Evolutionary conservation across 148 eudicot genomes (phyloP).

Genomic region (Vaccinium darrowii): DNA sequence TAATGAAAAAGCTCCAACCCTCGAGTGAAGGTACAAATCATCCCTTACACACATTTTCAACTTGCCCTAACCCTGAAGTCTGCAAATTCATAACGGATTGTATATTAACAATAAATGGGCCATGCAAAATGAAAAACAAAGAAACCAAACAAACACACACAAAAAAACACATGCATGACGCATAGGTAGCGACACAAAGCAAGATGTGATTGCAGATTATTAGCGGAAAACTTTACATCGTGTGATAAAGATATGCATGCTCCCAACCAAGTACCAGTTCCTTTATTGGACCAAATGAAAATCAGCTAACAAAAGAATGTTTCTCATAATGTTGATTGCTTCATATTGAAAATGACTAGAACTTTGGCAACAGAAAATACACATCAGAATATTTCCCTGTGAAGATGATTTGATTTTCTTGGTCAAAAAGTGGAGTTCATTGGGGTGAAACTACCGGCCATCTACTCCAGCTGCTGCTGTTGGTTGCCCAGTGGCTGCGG

Average conservation of each 20-base stretch:
- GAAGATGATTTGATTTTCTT: neutral
- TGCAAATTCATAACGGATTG: neutral
- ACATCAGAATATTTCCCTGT: slow-evolving; percentile 9
- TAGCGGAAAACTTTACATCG: neutral
- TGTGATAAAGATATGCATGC: neutral
- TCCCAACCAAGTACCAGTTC: neutral
- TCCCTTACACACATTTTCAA: neutral
- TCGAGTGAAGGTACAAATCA: neutral
- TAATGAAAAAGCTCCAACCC: neutral
- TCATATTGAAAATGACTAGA: neutral
- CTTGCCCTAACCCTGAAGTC: neutral
- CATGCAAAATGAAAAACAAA: neutral
- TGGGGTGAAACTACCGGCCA: slow-evolving; percentile 23
- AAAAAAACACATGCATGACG: neutral
- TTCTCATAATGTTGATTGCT: neutral
- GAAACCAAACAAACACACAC: too few species aligned
- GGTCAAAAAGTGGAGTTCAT: neutral
- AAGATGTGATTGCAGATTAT: too few species aligned
- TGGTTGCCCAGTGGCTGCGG: slow-evolving; percentile 34
- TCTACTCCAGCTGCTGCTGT: slow-evolving; percentile 43
- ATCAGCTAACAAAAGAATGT: neutral
- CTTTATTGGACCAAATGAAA: neutral
- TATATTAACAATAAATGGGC: neutral
- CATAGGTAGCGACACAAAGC: neutral
- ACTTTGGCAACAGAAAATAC: neutral